Base-by-base conservation (phyloP, 306 rosid species). In the Begonia fuchsioides region DNA sequence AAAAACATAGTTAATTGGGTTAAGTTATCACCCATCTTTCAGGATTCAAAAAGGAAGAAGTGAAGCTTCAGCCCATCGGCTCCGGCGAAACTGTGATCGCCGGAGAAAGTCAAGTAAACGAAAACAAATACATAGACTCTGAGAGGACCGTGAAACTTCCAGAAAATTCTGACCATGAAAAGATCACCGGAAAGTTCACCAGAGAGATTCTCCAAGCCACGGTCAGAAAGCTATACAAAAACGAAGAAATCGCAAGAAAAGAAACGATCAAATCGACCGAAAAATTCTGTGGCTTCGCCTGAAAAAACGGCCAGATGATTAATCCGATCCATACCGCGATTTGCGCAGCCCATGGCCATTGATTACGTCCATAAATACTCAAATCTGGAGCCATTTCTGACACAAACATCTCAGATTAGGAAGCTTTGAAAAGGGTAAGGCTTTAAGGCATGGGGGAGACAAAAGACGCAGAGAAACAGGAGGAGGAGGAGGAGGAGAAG, bases 1-100 rank as follows among this genome's bases (percentile, higher is more conserved):
- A n/a, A n/a, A n/a, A n/a, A n/a, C n/a, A n/a, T n/a, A n/a, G n/a
- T n/a, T n/a, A n/a, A n/a, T n/a, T n/a, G n/a, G n/a, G n/a, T n/a
- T n/a, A 38, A 12, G 16, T 38, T 18, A 53, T 32, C n/a, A 6
- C 59, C 13, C n/a, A 6, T 61, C 13, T 52, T 40, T 43, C 43
- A 84, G 95, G 53, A 11, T 86, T 81, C 65, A 68, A 53, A 52
- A 76, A 35, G 67, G 79, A 81, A 32, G 82, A 78, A 41, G 71
- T 86, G 69, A 69, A 49, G 65, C 63, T 86, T 56, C 70, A 50
- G 38, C 50, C 74, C 26, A 45, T 66, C 32, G 50, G 50, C 57
- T 12, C 68, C 13, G 81, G 77, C 10, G n/a, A 47, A 5, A 26
- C 81, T 12, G 61, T 15, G 18, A 54, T 76, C 9, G 58, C 35